phyloP scores from a whole-genome alignment of 1,284 basidiomycete species.

The Ustilago nuda region DNA sequence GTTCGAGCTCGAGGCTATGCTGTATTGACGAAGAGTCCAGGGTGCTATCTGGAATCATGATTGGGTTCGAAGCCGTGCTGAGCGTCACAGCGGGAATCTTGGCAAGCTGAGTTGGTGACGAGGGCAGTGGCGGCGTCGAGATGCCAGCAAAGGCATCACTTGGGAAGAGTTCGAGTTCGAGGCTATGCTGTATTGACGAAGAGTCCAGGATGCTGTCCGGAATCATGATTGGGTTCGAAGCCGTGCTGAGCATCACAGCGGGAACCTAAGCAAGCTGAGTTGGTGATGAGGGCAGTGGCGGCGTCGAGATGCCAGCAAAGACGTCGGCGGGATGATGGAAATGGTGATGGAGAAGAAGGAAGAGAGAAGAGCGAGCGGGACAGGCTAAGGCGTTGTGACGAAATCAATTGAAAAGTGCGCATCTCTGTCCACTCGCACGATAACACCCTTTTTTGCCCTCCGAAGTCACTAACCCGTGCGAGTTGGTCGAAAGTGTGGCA shows the following conservation, averaged over 20 bases:
- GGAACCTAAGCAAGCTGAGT: background rate
- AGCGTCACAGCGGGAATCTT: background rate
- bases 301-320: slow-evolving; percentile 27
- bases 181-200: slow-evolving; percentile 4
- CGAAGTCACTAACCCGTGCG: no score
- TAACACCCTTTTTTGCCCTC: no score
- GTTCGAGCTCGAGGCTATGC: slow-evolving; percentile 26
- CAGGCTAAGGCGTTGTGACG: no score
- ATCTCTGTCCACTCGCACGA: no score
- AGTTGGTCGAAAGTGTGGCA: no score
- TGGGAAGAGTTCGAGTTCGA: slow-evolving; percentile 38
- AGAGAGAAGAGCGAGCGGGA: no score
- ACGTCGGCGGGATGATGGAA: slow-evolving; percentile 28
- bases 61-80: slow-evolving; percentile 13
- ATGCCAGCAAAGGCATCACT: slow-evolving; percentile 25
- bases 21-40: slow-evolving; percentile 9
- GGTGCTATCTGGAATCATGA: slow-evolving; percentile 10
- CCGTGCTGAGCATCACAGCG: background rate
- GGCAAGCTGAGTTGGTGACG: background rate
- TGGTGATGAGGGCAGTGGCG: slow-evolving; percentile 6
- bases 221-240: slow-evolving; percentile 16
- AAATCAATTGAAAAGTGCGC: no score
- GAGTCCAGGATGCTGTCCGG: slow-evolving; percentile 10
- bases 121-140: slow-evolving; percentile 16
- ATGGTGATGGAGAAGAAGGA: slow-evolving; percentile 26